Evolutionary conservation across 306 rosid species (phyloP), one percentile per base, ranked within the genome.

Genomic region (Argentina anserina): DNA sequence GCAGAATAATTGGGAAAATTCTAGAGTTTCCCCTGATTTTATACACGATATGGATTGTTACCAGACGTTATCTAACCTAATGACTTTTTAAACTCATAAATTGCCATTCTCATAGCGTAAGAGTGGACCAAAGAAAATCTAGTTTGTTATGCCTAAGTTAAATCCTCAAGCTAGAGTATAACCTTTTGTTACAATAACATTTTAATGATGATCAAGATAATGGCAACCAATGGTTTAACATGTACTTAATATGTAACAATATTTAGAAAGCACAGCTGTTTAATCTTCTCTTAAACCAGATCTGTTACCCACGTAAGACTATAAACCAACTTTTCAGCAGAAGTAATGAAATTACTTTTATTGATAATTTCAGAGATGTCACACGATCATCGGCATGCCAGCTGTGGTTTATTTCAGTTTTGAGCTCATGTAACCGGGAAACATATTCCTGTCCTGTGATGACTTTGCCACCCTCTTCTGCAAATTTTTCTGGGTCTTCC

Each of bases 371-470:
- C 70, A 94, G 72, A 64, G 91, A 77, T 77, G 92, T 85, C 33
- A 94, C 90, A 69, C 97, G 96, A 75, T 94, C 95, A 52, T 83
- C 87, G 59, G 88, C 85, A 73, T 81, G 79, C 98, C 98, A 94
- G 66, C 96, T 84, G 74, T 75, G 96, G 65, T 62, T 71, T 56
- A 94, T 86, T 79, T 94, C 97, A 80, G 88, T 95, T 80, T 89
- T 91, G 82, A 94, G 96, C 74, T 91, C 98, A 65, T 90, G 97
- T 45, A 94, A 69, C 43, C 89, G 83, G 58, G 96, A 89, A 61
- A 89, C 85, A 78, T 89, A 94, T 76, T 89, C 97, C 63, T 91
- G 94, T 83, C 98, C 87, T 18, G 92, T 83, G 65, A 91, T 80
- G 74, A 83, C 80, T 84, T 88, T 94, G 75, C 72, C 84, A 50